Conservation (phyloP, 1,284 basidiomycete species). For the Hymenochaete sp. region DNA sequence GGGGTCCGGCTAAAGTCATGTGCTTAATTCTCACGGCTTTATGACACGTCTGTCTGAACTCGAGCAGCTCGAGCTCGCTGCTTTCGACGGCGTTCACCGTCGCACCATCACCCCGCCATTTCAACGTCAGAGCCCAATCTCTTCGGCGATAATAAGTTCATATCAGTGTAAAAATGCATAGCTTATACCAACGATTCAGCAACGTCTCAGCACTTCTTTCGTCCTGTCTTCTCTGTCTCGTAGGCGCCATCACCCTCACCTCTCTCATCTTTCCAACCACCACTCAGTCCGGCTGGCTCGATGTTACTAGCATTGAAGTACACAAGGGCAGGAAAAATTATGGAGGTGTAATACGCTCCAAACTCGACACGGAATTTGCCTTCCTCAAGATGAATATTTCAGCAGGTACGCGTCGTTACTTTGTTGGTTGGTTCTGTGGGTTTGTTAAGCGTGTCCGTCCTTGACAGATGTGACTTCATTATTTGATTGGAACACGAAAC, state of each 20-base stretch:
- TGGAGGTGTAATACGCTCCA: too few relatives aligned
- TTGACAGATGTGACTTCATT: conserved; percentile 64
- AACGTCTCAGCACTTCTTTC: conserved; percentile 68
- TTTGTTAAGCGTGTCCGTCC: background rate
- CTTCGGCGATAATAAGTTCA: background rate
- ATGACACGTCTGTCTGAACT: too few relatives aligned
- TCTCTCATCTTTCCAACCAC: conserved; percentile 55
- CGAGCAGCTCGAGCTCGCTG: too few relatives aligned
- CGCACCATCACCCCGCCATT: too few relatives aligned
- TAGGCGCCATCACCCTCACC: conserved; percentile 64
- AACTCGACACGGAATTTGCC: too few relatives aligned
- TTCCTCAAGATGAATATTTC: conserved; percentile 72
- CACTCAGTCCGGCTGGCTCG: conserved; percentile 48
- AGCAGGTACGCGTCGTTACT: conserved; percentile 45
- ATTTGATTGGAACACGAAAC: conserved; percentile 94
- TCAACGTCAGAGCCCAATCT: background rate
- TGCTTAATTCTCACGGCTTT: too few relatives aligned
- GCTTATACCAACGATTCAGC: conserved; percentile 58
- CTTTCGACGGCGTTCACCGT: too few relatives aligned
- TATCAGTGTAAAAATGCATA: conserved; percentile 51
- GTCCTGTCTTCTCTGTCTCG: conserved; percentile 70
- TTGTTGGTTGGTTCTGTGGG: background rate
- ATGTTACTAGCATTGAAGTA: conserved; percentile 58
- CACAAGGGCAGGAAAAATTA: conserved; percentile 49
- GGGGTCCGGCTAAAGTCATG: too few relatives aligned